Base-by-base conservation (phyloP, 306 rosid genomes). In the Vigna radiata region DNA sequence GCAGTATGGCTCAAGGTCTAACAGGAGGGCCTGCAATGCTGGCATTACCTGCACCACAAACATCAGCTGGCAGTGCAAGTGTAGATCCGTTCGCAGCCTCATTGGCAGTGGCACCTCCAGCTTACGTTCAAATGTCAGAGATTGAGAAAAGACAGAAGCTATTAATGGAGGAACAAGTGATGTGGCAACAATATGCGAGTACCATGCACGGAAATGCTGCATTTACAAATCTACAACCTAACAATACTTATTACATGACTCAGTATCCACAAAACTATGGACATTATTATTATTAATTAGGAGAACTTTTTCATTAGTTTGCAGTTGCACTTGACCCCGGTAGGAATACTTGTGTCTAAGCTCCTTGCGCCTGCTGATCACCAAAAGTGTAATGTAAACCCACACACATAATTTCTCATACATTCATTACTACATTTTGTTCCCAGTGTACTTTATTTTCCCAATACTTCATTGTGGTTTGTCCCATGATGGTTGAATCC, bases 141-240 rank as follows among this genome's bases (percentile, higher is more conserved):
- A 79, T 96, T 76, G 92, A 91, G 83, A 88, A 18, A 66, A 96
- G 86, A 75, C 98, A 92, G 75, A 92, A 80, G 83, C 50, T 89
- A 19, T 50, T 96, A 79, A 27, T 76, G 82, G 96, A 89, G 59
- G 99, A 96, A 72, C 96, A 96, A 15, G 7, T 83, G 36, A 84
- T 96, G 94, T 96, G 99, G 99, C 98, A 92, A 68, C 98, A 91
- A 73, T 96, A 87, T 76, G 86, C 85, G 66, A 84, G 80, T 86
- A 93, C 93, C 56, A 91, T 83, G 90, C 97, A 88, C 33, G 98
- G 94, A 33, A 89, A 90, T 25, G 67, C 55, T 49, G 83, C 81
- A 75, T 62, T 73, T 23, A 3, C 61, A 55, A 77, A 71, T 59
- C 55, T 70, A 31, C 96, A 87, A 18, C 89, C 79, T 58, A 81